phyloP scores from a whole-genome alignment of 306 rosid genomes.

The Lathyrus aphaca region DNA sequence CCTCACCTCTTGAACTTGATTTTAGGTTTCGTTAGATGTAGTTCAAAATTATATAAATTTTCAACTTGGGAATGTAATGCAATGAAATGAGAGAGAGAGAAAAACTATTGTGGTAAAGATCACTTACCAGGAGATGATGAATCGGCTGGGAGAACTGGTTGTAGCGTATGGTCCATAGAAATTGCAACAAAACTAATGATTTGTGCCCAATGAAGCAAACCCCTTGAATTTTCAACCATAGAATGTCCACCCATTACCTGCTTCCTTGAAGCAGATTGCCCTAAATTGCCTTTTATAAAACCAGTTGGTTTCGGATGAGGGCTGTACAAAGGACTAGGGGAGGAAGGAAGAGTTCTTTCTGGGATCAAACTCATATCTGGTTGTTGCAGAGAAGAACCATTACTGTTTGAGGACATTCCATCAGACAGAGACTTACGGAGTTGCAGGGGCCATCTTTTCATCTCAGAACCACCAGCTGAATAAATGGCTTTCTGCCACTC shows the following conservation, averaged over 20 bases:
- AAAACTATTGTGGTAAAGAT: slow-evolving; percentile 5
- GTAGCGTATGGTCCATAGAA: slow-evolving; percentile 88
- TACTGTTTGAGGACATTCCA: slow-evolving; percentile 78
- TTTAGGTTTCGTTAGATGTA: neutral
- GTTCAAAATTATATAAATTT: neutral
- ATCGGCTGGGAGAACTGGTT: slow-evolving; percentile 76
- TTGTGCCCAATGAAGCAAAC: slow-evolving; percentile 97
- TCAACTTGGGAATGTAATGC: neutral
- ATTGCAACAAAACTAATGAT: slow-evolving; percentile 88
- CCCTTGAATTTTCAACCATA: slow-evolving; percentile 76
- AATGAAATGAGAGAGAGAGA: slow-evolving; percentile 11
- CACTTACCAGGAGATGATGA: slow-evolving; percentile 75
- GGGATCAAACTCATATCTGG: slow-evolving; percentile 89
- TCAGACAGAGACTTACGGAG: slow-evolving; percentile 85
- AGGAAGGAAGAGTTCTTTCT: slow-evolving; percentile 88
- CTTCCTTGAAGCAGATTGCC: slow-evolving; percentile 84
- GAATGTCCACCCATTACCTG: slow-evolving; percentile 87
- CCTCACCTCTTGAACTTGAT: neutral
- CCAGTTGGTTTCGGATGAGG: slow-evolving; percentile 81
- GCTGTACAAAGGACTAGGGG: slow-evolving; percentile 93
- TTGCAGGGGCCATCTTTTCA: slow-evolving; percentile 94
- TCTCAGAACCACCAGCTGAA: slow-evolving; percentile 93
- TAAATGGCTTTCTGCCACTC: slow-evolving; percentile 98
- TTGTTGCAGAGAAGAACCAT: slow-evolving; percentile 89
- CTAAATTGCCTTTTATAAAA: slow-evolving; percentile 85